A percentile compares a stretch with the other conserved stretches of the same genome.
phyloP scores from a whole-genome alignment of 306 rosid species.

The Fragaria nilgerrensis region DNA sequence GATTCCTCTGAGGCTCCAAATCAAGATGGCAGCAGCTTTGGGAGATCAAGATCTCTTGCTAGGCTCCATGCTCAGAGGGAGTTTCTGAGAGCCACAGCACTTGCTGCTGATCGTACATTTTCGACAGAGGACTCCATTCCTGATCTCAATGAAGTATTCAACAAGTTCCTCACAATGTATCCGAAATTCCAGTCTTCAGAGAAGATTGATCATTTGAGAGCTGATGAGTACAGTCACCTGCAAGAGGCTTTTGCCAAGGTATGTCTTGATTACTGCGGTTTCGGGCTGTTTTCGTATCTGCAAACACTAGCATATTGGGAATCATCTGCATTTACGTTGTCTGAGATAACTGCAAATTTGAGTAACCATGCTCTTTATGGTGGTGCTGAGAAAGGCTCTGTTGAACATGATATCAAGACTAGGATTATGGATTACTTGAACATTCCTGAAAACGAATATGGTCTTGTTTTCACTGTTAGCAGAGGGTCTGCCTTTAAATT shows the following conservation, averaged over 20 bases:
- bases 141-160: slow-evolving; percentile 58
- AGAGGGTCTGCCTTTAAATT: slow-evolving; percentile 95
- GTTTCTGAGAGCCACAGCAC: slow-evolving; percentile 82
- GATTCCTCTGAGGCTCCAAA: slow-evolving; percentile 56
- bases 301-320: slow-evolving; percentile 90
- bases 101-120: slow-evolving; percentile 74
- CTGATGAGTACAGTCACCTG: slow-evolving; percentile 74
- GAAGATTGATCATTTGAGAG: slow-evolving; percentile 81
- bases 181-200: slow-evolving; percentile 80
- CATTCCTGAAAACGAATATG: slow-evolving; percentile 89
- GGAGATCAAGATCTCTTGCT: slow-evolving; percentile 89
- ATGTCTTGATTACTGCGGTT: slow-evolving; percentile 98
- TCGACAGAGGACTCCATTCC: slow-evolving; percentile 70
- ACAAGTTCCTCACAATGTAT: slow-evolving; percentile 92
- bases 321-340: slow-evolving; percentile 82
- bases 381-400: slow-evolving; percentile 82
- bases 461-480: slow-evolving; percentile 96
- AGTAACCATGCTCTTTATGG: slow-evolving; percentile 94
- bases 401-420: slow-evolving; percentile 76
- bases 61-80: slow-evolving; percentile 90
- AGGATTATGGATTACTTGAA: slow-evolving; percentile 91
- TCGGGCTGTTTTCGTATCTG: slow-evolving; percentile 78
- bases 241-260: slow-evolving; percentile 69
- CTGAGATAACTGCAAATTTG: slow-evolving; percentile 92
- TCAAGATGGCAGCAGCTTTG: slow-evolving; percentile 62